Conservation (phyloP, 1,284 basidiomycete genomes). For the Apiotrichum mycotoxinovorans region DNA sequence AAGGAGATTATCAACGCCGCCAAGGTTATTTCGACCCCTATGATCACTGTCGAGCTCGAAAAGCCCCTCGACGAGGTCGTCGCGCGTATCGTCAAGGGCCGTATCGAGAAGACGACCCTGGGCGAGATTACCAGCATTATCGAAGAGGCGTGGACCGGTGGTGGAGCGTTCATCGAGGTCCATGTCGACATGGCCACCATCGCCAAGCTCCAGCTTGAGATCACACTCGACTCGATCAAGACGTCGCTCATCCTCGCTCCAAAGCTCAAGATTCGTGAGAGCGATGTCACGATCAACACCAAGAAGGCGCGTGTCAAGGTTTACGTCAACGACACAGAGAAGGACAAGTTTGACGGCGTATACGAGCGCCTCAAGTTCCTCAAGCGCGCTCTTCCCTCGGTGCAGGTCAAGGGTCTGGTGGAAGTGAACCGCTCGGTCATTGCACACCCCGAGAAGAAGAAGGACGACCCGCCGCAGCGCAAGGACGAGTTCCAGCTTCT, state of each 20-base stretch:
- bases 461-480: slow-evolving; percentile 52
- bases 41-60: slow-evolving; percentile 93
- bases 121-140: slow-evolving; percentile 91
- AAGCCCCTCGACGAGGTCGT: slow-evolving; percentile 79
- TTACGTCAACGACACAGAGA: slow-evolving; percentile 26
- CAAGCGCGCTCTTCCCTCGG: slow-evolving; percentile 71
- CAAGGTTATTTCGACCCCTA: slow-evolving; percentile 93
- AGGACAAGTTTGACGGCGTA: slow-evolving; percentile 57
- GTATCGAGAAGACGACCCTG: slow-evolving; percentile 90
- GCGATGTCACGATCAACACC: slow-evolving; percentile 51
- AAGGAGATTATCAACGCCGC: slow-evolving; percentile 94
- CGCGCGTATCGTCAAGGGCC: slow-evolving; percentile 94
- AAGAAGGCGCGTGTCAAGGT: slow-evolving; percentile 23
- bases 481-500: slow-evolving; percentile 60
- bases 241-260: slow-evolving; percentile 81
- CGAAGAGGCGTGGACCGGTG: slow-evolving; percentile 92
- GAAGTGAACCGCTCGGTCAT: slow-evolving; percentile 86
- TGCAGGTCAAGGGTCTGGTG: slow-evolving; percentile 89
- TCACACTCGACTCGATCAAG: slow-evolving; percentile 89
- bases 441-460: slow-evolving; percentile 80
- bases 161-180: slow-evolving; percentile 88
- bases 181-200: slow-evolving; percentile 90
- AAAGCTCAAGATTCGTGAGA: slow-evolving; percentile 90
- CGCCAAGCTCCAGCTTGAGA: slow-evolving; percentile 86
- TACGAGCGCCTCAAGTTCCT: slow-evolving; percentile 84